Evolutionary conservation across 176 grass and related monocot genomes (phyloP), one percentile per base, ranked within the genome.

Genomic region (Thinopyrum elongatum): DNA sequence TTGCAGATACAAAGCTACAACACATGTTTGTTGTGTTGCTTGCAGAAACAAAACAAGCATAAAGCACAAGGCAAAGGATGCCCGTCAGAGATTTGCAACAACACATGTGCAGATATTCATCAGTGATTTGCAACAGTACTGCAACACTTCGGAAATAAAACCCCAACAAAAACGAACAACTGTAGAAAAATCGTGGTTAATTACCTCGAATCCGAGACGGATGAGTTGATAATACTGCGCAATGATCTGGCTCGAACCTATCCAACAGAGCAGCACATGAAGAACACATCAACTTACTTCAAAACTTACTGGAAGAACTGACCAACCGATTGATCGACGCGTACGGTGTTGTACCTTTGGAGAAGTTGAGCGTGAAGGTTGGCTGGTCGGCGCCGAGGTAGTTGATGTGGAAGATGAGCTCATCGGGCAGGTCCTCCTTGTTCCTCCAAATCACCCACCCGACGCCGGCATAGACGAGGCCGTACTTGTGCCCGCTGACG

Each of bases 341-440:
- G 49, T 0, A 53, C 49, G 49, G 49, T 53, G 49, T 7, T 53
- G 49, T 34, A 89, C 92, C 92, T 90, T 94, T 92, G 75, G 93
- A 92, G 77, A 94, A 94, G 85, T 94, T 94, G 90, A 94, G 93
- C 23, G 93, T 94, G 81, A 94, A 94, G 31, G 93, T 94, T 5
- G 93, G 93, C 65, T 94, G 93, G 80, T 94, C 93, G 1, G 92
- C 80, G 61, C 92, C 92, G 64, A 94, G 89, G 87, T 94, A 94
- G 71, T 94, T 94, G 87, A 94, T 92, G 77, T 95, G 93, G 86
- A 95, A 95, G 79, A 95, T 95, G 82, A 95, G 93, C 85, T 95
- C 93, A 5, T 95, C 90, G 4, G 93, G 93, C 26, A 95, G 74
- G 86, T 92, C 93, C 17, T 88, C 93, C 80, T 95, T 95, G 74